These are phyloP conservation scores for Crithidia sp. DNA, from an alignment of 208 protist genomes.

Conservation along the genomic window DNA sequence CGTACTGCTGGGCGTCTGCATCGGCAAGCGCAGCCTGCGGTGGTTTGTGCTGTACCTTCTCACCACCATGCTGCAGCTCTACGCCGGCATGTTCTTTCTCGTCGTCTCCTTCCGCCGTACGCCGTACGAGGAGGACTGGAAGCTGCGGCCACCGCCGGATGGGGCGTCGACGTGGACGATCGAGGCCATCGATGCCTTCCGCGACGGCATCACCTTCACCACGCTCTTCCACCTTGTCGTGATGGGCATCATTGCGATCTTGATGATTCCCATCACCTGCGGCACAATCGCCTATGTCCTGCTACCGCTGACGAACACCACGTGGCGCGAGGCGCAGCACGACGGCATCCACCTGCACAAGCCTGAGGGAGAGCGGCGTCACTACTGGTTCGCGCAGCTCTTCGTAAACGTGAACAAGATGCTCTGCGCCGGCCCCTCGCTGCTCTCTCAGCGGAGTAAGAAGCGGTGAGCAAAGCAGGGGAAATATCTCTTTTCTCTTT, in stretches of 20 bases:
- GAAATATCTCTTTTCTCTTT: neutral
- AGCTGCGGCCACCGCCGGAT: constrained; percentile 14
- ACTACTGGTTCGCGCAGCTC: constrained; percentile 13
- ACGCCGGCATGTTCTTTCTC: constrained; percentile 43
- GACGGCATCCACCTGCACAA: constrained; percentile 16
- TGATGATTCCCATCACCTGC: constrained; percentile 27
- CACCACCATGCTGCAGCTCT: constrained; percentile 29
- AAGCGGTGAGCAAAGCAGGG: neutral
- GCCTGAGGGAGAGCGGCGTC: neutral
- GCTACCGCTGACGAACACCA: constrained; percentile 33
- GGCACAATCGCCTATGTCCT: constrained; percentile 41
- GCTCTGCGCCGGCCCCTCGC: constrained; percentile 15
- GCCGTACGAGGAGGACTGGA: constrained; percentile 35
- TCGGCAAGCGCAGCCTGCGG: constrained; percentile 74
- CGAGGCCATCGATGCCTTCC: constrained; percentile 21
- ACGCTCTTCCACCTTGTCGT: constrained; percentile 25
- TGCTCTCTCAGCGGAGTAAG: neutral
- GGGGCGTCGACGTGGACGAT: constrained; percentile 10
- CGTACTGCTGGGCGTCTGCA: constrained; percentile 71
- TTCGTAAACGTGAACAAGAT: constrained; percentile 14
- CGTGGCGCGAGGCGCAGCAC: constrained; percentile 36
- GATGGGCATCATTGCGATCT: constrained; percentile 29
- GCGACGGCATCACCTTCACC: constrained; percentile 22
- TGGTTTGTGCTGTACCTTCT: constrained; percentile 79
- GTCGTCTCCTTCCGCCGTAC: constrained; percentile 29